phyloP scores from a whole-genome alignment of 2,329 filamentous ascomycete genomes.

The Claviceps capensis region DNA sequence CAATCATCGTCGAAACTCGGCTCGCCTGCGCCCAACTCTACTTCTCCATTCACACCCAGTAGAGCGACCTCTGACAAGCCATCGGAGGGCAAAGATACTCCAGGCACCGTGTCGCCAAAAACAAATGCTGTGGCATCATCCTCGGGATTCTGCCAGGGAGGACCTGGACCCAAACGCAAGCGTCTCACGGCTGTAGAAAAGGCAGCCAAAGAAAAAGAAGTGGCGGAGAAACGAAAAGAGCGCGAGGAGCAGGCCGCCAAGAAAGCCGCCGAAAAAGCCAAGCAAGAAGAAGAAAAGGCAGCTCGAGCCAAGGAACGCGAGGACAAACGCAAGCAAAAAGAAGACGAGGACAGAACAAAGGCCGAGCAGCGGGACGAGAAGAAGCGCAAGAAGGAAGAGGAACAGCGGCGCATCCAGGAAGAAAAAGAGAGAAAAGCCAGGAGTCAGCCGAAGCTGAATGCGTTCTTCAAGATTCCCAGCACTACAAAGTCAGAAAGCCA shows the following conservation, averaged over 20 bases:
- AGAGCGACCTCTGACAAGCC: conserved; percentile 10
- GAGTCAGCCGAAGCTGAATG: conserved; percentile 31
- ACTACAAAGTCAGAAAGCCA: conserved; percentile 27
- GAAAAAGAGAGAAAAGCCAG: conserved; percentile 37
- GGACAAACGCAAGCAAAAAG: conserved; percentile 27
- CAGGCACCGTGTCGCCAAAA: conserved; percentile 5
- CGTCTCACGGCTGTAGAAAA: conserved; percentile 24
- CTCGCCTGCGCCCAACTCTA: conserved; percentile 22
- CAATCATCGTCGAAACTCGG: conserved; percentile 15
- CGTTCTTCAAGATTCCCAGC: conserved; percentile 27
- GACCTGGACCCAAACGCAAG: conserved; percentile 25
- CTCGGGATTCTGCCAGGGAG: conserved; percentile 10
- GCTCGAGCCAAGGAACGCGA: conserved; percentile 24
- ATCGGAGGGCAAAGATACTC: conserved; percentile 1
- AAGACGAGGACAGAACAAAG: conserved; percentile 25
- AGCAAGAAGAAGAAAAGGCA: conserved; percentile 26
- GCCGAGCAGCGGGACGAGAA: conserved; percentile 31
- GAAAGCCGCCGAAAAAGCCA: conserved; percentile 16
- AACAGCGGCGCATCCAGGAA: conserved; percentile 23
- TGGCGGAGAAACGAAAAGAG: conserved; percentile 21
- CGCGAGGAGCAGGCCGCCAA: conserved; percentile 18
- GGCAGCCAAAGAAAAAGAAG: conserved; percentile 15
- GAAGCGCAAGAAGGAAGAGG: conserved; percentile 37
- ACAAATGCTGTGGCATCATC: not conserved
- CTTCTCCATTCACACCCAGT: conserved; percentile 20